phyloP scores from a whole-genome alignment of 768 basidiomycete genomes.

The Inosperma sp. region DNA sequence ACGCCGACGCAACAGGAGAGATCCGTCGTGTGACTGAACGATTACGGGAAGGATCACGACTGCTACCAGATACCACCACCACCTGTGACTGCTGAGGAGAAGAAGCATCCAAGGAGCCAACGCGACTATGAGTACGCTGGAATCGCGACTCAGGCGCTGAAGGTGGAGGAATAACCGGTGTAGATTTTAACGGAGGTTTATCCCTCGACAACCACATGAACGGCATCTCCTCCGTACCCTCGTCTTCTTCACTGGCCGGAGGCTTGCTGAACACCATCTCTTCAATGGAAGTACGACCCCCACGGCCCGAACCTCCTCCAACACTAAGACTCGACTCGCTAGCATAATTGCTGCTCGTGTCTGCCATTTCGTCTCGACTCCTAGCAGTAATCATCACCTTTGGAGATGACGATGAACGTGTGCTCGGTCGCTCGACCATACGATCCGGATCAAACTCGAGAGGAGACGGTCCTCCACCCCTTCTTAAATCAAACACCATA shows the following conservation, averaged over 20 bases:
- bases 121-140: too few relatives aligned
- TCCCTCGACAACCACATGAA: slow-evolving; percentile 21
- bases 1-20: too few relatives aligned
- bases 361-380: neutral
- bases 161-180: slow-evolving; percentile 12
- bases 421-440: neutral
- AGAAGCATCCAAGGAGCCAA: too few relatives aligned
- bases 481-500: too few relatives aligned
- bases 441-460: neutral
- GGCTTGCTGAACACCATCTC: neutral
- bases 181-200: slow-evolving; percentile 12
- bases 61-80: too few relatives aligned
- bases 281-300: neutral
- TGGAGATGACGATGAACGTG: neutral
- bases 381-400: neutral
- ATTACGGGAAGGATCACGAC: too few relatives aligned
- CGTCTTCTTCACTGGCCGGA: slow-evolving; percentile 5
- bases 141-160: too few relatives aligned
- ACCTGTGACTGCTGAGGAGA: neutral
- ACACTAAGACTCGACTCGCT: neutral
- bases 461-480: too few relatives aligned
- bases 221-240: slow-evolving; percentile 16
- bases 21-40: too few relatives aligned
- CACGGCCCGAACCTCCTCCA: neutral
- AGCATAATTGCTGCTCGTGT: neutral